Base-by-base conservation (phyloP, 2,329 filamentous ascomycete genomes). In the Aureobasidium sp. region DNA sequence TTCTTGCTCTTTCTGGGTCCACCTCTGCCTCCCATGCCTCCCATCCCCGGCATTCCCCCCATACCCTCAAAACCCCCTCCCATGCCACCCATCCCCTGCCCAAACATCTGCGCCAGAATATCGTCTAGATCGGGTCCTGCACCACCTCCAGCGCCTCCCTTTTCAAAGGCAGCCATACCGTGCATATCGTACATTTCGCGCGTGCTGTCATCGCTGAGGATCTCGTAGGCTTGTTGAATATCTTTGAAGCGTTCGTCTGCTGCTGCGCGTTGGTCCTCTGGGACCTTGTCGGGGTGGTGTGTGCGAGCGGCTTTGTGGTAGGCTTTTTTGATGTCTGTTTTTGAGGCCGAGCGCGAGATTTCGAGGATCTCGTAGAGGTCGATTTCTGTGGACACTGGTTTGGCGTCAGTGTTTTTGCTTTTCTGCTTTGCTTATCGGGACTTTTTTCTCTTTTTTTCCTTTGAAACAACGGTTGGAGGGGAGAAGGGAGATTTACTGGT, bases 151-250 rank as follows among this genome's bases (percentile, higher is more conserved):
- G 41, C 41, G 84, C 85, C 71, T 41, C 85, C 86, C 55, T 89
- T 85, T 72, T 97, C 91, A 72, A 99, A 97, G 63, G 93, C 94
- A 47, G 89, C 85, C 92, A 97, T 97, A 77, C 94, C 94, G 73
- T 96, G 90, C 65, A 86, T 86, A 72, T 99, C 94, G 79, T 99
- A 99, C 65, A 95, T 77, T 62, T 89, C 83, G 70, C 94, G 88
- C 76, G 96, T 97, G 65, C 97, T 86, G 65, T 97, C 93, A 81
- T 99, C 93, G 77, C 86, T 88, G 61, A 99, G 90, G 72, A 99
- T 97, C 73, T 99, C 94, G 80, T 99, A 99, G 68, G 94, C 94
- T 77, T 95, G 88, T 63, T 89, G 92, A 62, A 96, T 87, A 61
- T 86, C 80, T 78, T 99, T 99, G 86, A 99, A 99, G 72, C 87